Base-by-base conservation (phyloP, 257 asterid genomes). In the Solanum etuberosum region DNA sequence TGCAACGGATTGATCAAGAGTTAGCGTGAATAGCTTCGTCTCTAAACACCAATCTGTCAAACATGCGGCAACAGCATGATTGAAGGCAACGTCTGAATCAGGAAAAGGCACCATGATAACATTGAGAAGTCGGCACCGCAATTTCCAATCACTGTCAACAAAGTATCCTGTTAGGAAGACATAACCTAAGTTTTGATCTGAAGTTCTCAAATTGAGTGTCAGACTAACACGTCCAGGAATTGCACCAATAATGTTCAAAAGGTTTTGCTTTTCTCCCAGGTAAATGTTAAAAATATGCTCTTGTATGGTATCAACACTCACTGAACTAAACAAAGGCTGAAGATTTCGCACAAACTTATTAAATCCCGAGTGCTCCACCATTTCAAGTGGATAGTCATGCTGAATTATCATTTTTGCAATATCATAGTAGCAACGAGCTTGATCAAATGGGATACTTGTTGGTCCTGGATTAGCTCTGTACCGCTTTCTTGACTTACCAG, bases 381-480 rank as follows among this genome's bases (percentile, higher is more conserved):
- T 91, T 87, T 89, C 89, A 81, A 97, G 94, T 23, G 99, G 96
- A 90, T 95, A 97, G 70, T 91, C 94, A 65, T 95, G 98, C 90
- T 86, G 94, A 83, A 97, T 91, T 27, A 97, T 91, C 98, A 97
- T 93, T 89, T 92, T 94, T 3, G 97, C 96, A 77, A 95, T 93
- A 21, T 91, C 91, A 29, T 84, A 85, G 85, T 91, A 88, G 89
- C 93, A 94, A 13, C 81, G 86, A 3, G 92, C 94, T 80, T 89
- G 93, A 86, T 90, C 91, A 29, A 91, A 84, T 68, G 85, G 77
- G 76, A 86, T 61, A 65, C 74, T 87, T 14, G 90, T 82, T 43
- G 54, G 83, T 85, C 90, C 90, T 88, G 93, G 92, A 68, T 90
- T 67, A 80, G 95, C 92, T 82, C 92, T 93, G 81, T 68, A 87